Percentiles rank a stretch among this genome's conserved stretches.
phyloP scores from a whole-genome alignment of 1,139 yeast species.

The Candida neerlandica region DNA sequence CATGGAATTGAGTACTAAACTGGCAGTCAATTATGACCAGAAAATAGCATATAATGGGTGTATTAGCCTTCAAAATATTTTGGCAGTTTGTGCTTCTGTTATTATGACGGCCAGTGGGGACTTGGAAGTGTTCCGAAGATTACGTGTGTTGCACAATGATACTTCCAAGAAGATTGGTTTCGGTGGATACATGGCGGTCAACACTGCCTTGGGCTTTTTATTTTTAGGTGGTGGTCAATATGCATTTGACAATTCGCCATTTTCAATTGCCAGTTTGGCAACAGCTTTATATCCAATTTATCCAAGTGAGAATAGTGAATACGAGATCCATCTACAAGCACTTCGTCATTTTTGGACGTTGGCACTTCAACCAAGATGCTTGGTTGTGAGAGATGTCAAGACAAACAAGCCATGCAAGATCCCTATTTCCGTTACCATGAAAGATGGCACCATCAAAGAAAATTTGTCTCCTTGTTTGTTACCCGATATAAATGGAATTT shows the following conservation, averaged over 20 bases:
- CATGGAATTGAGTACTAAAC: constrained; percentile 53
- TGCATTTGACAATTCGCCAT: constrained; percentile 65
- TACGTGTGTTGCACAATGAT: constrained; percentile 68
- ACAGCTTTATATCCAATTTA: constrained; percentile 77
- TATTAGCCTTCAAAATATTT: constrained; percentile 56
- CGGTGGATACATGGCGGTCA: constrained; percentile 79
- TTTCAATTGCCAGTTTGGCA: constrained; percentile 73
- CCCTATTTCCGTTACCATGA: constrained; percentile 48
- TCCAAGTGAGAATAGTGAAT: constrained; percentile 49
- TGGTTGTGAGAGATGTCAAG: constrained; percentile 70
- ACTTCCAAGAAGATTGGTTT: constrained; percentile 52
- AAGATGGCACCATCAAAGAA: constrained; percentile 35
- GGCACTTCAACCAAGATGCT: constrained; percentile 78
- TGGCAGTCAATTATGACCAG: constrained; percentile 58
- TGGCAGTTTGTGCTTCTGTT: constrained; percentile 67
- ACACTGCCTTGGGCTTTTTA: constrained; percentile 82
- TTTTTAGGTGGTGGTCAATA: constrained; percentile 94
- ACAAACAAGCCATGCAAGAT: constrained; percentile 56
- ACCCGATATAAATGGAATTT: constrained; percentile 58
- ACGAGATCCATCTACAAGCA: constrained; percentile 77
- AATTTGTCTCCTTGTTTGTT: constrained; percentile 65
- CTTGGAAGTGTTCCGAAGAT: constrained; percentile 69
- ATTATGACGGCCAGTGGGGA: constrained; percentile 95
- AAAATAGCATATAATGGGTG: constrained; percentile 60
- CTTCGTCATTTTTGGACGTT: constrained; percentile 90